These are phyloP conservation scores for Rubia yunnanensis DNA, from an alignment of 257 asterid genomes.

Conservation along the genomic window DNA sequence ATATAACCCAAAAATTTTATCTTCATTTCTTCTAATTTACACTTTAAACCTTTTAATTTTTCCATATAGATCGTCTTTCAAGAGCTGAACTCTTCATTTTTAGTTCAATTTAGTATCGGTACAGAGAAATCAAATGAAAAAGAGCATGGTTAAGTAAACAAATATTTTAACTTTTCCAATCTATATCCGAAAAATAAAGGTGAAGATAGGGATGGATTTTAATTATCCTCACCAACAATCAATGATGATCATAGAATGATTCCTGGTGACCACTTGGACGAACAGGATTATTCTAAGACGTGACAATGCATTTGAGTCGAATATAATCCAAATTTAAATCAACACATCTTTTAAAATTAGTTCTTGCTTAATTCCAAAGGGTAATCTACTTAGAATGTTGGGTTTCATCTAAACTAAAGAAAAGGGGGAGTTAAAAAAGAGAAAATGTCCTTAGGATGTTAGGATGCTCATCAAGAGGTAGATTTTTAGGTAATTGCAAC, in stretches of 20 bases:
- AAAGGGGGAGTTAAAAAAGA: not conserved
- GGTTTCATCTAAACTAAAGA: not conserved
- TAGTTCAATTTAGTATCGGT: too few relatives aligned
- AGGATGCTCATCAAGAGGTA: slow-evolving; percentile 15
- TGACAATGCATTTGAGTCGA: slow-evolving; percentile 5
- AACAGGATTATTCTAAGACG: slow-evolving; percentile 7
- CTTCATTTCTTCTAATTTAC: too few relatives aligned
- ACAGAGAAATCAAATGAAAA: too few relatives aligned
- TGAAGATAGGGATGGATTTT: not conserved
- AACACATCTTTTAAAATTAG: not conserved
- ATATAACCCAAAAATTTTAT: too few relatives aligned
- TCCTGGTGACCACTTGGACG: slow-evolving; percentile 1
- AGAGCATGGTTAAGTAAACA: too few relatives aligned
- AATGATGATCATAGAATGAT: slow-evolving; percentile 4
- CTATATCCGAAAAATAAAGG: not conserved
- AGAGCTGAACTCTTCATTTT: too few relatives aligned
- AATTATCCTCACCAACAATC: not conserved
- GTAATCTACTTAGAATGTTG: not conserved
- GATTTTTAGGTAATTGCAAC: not conserved
- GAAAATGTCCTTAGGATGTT: slow-evolving; percentile 12
- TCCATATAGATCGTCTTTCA: too few relatives aligned
- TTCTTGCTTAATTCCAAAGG: not conserved
- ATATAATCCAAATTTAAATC: not conserved
- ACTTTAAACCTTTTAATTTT: too few relatives aligned
- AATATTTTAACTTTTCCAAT: too few relatives aligned